These are phyloP conservation scores for Puccinia polysora DNA, from an alignment of 1,284 basidiomycete species.

Conservation along the genomic window DNA sequence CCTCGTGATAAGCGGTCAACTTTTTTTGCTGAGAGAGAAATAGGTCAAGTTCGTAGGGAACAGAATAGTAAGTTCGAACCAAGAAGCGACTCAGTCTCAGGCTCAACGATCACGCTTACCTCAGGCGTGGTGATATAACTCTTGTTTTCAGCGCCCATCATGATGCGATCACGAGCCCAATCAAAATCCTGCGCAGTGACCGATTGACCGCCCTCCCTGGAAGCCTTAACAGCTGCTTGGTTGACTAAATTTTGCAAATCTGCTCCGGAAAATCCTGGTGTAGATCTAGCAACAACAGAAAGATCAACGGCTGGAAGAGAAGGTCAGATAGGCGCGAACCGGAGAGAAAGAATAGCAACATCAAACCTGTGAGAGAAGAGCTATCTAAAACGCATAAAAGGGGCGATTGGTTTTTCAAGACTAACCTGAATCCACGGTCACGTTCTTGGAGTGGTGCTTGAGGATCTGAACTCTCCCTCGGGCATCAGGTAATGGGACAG, in stretches of 20 bases:
- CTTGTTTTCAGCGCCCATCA: slow-evolving; percentile 89
- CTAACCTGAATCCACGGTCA: slow-evolving; percentile 63
- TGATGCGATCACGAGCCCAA: slow-evolving; percentile 89
- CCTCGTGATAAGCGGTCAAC: slow-evolving; percentile 90
- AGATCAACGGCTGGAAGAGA: slow-evolving; percentile 66
- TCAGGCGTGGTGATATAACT: slow-evolving; percentile 79
- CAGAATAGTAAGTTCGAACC: neutral
- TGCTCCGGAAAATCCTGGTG: slow-evolving; percentile 83
- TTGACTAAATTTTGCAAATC: slow-evolving; percentile 92
- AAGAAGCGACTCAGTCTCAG: too few species aligned
- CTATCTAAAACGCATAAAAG: too few species aligned
- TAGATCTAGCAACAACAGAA: slow-evolving; percentile 78
- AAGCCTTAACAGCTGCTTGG: slow-evolving; percentile 84
- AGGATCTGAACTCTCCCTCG: slow-evolving; percentile 77
- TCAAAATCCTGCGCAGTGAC: slow-evolving; percentile 81
- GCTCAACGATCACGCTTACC: slow-evolving; percentile 62
- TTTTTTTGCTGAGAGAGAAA: slow-evolving; percentile 27
- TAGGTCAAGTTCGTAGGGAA: neutral
- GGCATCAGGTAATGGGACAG: slow-evolving; percentile 82
- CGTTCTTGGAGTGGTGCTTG: slow-evolving; percentile 77
- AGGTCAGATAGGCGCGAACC: neutral
- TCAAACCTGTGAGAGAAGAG: too few species aligned
- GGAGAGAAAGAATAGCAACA: neutral
- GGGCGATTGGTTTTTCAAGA: too few species aligned
- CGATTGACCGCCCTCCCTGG: slow-evolving; percentile 68